Evolutionary conservation across 805 yeast genomes (phyloP), one percentile per base, ranked within the genome.

Genomic region (Lipomyces lipofer): DNA sequence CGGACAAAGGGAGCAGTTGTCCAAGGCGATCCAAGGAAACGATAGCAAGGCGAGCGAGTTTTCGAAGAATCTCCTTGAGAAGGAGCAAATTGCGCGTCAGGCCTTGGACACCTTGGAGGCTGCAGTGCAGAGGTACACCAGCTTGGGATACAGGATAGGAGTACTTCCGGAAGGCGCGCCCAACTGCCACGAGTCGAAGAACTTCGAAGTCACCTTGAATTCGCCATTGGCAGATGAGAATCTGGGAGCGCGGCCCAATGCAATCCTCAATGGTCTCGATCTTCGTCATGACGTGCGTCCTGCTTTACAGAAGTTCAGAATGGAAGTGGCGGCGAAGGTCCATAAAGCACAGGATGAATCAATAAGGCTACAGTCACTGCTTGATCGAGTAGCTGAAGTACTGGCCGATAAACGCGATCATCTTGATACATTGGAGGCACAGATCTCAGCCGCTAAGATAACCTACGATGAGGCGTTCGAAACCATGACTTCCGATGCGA

Each of bases 391-490:
- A 19, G 75, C 74, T 28, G 86, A 84, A 55, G 72, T 74, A 22
- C 76, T 84, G 4, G 73, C 75, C 42, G 85, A 85, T 51, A 80
- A 80, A 62, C 75, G 77, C 19, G 86, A 83, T 51, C 71, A 73
- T 25, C 70, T 80, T 21, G 88, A 84, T 48, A 75, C 76, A 1
- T 67, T 84, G 32, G 85, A 84, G 60, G 79, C 83, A 8, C 76
- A 76, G 52, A 72, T 86, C 32, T 71, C 81, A 0, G 76, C 79
- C 19, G 69, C 74, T 25, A 82, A 81, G 63, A 70, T 78, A 19
- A 75, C 75, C 28, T 80, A 79, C 56, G 87, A 84, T 44, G 81
- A 79, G 49, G 70, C 80, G 9, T 78, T 77, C 62, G 83, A 79
- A 59, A 73, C 78, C 42, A 76, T 79, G 81, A 71, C 75, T 42